Percentiles rank a stretch among this genome's conserved stretches.
Evolutionary conservation across 2,329 filamentous ascomycete genomes (phyloP).

Genomic region (Sporothrix sp.): DNA sequence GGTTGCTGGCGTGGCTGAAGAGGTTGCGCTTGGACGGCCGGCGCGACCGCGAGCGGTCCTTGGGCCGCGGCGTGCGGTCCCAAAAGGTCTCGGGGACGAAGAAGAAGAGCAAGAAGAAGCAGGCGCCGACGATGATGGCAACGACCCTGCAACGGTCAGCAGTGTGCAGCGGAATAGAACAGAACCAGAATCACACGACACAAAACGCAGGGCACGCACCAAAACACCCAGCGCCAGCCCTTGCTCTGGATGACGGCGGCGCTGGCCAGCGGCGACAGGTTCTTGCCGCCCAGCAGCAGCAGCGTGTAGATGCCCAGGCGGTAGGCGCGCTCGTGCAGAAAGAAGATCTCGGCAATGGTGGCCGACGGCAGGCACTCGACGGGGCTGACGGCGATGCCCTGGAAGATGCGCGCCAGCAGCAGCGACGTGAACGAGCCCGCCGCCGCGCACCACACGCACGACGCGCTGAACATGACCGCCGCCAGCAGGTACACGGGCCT

Average conservation of each 20-base stretch:
- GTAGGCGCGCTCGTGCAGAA: constrained; percentile 86
- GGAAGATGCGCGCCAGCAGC: constrained; percentile 71
- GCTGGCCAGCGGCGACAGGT: constrained; percentile 76
- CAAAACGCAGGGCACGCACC: constrained; percentile 51
- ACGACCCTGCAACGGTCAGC: constrained; percentile 66
- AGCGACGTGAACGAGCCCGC: constrained; percentile 74
- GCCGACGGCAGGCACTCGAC: constrained; percentile 89
- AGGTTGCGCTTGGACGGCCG: constrained; percentile 3
- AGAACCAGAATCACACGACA: too few relatives aligned
- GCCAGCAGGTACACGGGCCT: constrained; percentile 78
- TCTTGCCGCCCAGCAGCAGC: constrained; percentile 81
- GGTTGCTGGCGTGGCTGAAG: not conserved
- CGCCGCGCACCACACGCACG: constrained; percentile 75
- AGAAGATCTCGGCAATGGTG: constrained; percentile 93
- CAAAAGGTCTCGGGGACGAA: constrained; percentile 95
- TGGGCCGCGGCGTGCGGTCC: constrained; percentile 62
- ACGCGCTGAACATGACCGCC: constrained; percentile 64
- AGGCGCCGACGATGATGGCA: constrained; percentile 66
- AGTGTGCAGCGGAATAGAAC: not conserved
- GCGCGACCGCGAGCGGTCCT: constrained; percentile 7
- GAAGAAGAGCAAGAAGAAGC: constrained; percentile 65
- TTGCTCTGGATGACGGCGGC: constrained; percentile 70
- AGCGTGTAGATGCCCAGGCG: constrained; percentile 89
- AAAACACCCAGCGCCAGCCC: constrained; percentile 87
- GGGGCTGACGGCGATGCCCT: constrained; percentile 78